Base-by-base conservation (phyloP, 1,284 basidiomycete species). In the Cutaneotrichosporon mucoides region DNA sequence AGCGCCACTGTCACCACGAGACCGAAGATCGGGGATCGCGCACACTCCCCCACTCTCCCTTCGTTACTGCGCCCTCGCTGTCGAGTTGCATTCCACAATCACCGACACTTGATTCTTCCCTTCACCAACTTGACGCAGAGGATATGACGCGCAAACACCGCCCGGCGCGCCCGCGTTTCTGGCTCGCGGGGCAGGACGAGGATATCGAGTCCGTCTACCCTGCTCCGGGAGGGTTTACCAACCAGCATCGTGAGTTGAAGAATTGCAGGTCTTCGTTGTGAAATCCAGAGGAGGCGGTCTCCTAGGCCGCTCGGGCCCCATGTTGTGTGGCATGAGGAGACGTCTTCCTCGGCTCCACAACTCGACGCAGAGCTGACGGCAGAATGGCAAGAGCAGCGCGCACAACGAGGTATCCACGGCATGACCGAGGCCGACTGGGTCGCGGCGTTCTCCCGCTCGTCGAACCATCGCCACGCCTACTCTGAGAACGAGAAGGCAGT, bases 111-210 rank as follows among this genome's bases (percentile, higher is more conserved):
- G 36, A 13, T 40, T 15, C 44, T 10, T 4, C 36, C 10, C 0
- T 12, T 37, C 24, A 24, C 3, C 24, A 24, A 24, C 24, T 24
- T 3, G 24, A 2, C 3, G 24, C 3, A 24, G 24, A 24, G 2
- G 24, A 24, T 24, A 24, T 24, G 24, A 3, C 24, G 53, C 45
- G 38, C 37, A 40, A 47, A 24, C 42, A 41, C 16, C 41, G 48
- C 24, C 53, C 53, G 8, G n/a, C 37, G n/a, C 55, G 55, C n/a
- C 46, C 55, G 9, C 56, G 35, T 16, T 57, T 57, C 49, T 57
- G 56, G 56, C 50, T 57, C 43, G 56, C 56, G 6, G 56, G 44
- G 36, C 37, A 46, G 7, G 50, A 52, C 56, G 56, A 52, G 16
- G 53, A 55, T n/a, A 45, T 45, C 15, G 52, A 53, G 40, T 43